Conservation (phyloP, 2,329 filamentous ascomycete species). For the Monosporascus sp. region DNA sequence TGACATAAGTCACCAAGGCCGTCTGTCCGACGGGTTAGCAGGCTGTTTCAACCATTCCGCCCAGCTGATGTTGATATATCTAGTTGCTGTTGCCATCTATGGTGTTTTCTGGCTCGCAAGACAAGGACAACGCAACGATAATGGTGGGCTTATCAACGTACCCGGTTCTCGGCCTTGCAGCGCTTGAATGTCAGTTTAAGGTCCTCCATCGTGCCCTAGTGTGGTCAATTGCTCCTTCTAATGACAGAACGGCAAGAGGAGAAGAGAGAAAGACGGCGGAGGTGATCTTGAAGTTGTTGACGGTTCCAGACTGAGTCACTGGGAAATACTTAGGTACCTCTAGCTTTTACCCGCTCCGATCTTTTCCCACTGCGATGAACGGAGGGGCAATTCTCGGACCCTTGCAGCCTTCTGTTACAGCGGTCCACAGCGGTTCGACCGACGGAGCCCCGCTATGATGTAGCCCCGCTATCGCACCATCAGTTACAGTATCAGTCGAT, state of each 20-base stretch:
- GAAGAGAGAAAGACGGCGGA: not conserved
- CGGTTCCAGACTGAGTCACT: not conserved
- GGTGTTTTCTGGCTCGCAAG: not conserved
- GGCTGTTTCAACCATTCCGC: too few species aligned
- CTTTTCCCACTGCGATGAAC: not conserved
- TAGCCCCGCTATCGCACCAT: too few species aligned
- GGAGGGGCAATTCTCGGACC: not conserved
- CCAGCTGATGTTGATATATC: not conserved
- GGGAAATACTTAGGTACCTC: not conserved
- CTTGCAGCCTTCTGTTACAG: not conserved
- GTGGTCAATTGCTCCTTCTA: slow-evolving; percentile 8
- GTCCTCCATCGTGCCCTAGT: slow-evolving; percentile 42
- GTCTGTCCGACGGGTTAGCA: slow-evolving; percentile 42
- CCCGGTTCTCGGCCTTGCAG: slow-evolving; percentile 55
- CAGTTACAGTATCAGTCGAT: too few species aligned
- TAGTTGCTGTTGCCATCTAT: not conserved
- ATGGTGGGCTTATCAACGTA: slow-evolving; percentile 27
- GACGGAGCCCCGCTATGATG: not conserved
- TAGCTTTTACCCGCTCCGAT: not conserved
- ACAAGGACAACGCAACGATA: slow-evolving; percentile 1
- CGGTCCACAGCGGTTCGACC: too few species aligned
- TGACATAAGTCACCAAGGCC: slow-evolving; percentile 93
- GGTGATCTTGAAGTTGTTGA: not conserved
- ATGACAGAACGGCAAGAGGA: not conserved
- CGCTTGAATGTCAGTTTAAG: slow-evolving; percentile 55